phyloP scores from a whole-genome alignment of 129 eudicot species.

The Oenanthe sinensis region DNA sequence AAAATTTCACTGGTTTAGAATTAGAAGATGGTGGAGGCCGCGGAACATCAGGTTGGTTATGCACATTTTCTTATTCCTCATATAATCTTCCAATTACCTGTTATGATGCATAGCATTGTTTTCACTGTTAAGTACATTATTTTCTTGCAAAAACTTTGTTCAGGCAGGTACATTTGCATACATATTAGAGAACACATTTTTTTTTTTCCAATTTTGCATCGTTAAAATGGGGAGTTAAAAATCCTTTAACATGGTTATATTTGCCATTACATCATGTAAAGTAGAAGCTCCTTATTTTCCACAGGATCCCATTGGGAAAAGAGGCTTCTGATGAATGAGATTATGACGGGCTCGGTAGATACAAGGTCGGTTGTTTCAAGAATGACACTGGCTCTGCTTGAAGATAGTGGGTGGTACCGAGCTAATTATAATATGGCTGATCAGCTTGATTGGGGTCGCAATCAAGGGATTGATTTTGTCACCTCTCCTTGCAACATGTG shows the following conservation, averaged over 20 bases:
- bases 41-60: constrained; percentile 79
- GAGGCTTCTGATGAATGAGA: constrained; percentile 97
- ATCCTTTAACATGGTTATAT: not conserved
- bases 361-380: constrained; percentile 91
- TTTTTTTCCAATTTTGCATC: not conserved
- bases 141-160: not conserved
- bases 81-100: constrained; percentile 12
- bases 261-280: not conserved
- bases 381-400: constrained; percentile 91
- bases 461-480: constrained; percentile 89
- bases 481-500: constrained; percentile 79
- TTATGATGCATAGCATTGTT: constrained; percentile 63
- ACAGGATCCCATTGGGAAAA: constrained; percentile 99
- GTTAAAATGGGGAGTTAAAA: not conserved
- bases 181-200: not conserved
- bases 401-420: constrained; percentile 94
- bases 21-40: constrained; percentile 99
- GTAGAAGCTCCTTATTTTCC: not conserved
- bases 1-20: constrained; percentile 86
- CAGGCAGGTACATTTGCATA: not conserved
- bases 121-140: not conserved
- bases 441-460: constrained; percentile 88
- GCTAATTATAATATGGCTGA: constrained; percentile 97
- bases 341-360: constrained; percentile 98
- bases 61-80: not conserved